Conservation (phyloP, 1,139 yeast genomes). For the Blastobotrys apis region DNA sequence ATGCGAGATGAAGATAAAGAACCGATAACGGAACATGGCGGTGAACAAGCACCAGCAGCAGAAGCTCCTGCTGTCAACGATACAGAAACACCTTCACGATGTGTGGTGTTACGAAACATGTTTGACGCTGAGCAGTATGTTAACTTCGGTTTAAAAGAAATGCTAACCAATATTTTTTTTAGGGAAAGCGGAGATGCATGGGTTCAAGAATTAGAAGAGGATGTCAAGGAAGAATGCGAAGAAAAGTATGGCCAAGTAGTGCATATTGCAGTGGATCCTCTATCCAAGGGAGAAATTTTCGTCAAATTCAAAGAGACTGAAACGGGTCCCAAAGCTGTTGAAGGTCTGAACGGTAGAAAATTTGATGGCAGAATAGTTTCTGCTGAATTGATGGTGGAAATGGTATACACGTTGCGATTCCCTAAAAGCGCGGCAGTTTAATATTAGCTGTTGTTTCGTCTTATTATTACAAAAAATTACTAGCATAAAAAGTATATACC, state of each 20-base stretch:
- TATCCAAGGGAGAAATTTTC: slow-evolving; percentile 34
- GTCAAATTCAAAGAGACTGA: slow-evolving; percentile 33
- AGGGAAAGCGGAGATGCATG: slow-evolving; percentile 37
- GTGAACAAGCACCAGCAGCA: too few species aligned
- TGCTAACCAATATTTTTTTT: slow-evolving; percentile 7
- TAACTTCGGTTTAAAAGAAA: slow-evolving; percentile 1
- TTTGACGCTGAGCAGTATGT: slow-evolving; percentile 36
- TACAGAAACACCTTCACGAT: slow-evolving; percentile 27
- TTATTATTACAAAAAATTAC: too few species aligned
- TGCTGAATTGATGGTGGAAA: slow-evolving; percentile 35
- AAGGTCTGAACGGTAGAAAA: slow-evolving; percentile 36
- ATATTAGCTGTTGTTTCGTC: too few species aligned
- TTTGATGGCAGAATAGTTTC: slow-evolving; percentile 37
- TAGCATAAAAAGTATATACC: too few species aligned
- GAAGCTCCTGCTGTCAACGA: background rate
- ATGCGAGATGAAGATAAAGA: slow-evolving; percentile 27
- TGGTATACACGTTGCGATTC: slow-evolving; percentile 29
- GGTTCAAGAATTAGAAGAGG: slow-evolving; percentile 38
- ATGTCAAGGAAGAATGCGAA: slow-evolving; percentile 38
- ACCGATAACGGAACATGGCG: background rate
- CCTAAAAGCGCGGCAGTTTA: slow-evolving; percentile 8
- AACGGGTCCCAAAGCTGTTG: slow-evolving; percentile 33
- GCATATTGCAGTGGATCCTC: slow-evolving; percentile 35
- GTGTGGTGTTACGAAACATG: slow-evolving; percentile 36
- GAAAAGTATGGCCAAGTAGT: slow-evolving; percentile 37